Conservation (phyloP, 2,329 filamentous ascomycete species). For the Coniosporium tulheliwenetii region DNA sequence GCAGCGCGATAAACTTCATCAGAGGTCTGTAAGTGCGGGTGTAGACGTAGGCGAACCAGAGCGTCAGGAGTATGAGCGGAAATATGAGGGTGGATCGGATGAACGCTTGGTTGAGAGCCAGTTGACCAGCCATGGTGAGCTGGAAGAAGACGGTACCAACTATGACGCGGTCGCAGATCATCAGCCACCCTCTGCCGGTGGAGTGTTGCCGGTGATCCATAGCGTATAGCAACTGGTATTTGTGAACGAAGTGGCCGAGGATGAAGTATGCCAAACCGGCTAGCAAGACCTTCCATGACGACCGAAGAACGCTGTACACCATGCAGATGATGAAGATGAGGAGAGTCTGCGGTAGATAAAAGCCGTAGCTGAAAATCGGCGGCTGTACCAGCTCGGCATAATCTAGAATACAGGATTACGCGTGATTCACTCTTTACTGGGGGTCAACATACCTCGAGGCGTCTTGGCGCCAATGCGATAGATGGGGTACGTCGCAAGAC, state of each 20-base stretch:
- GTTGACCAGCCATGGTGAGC: constrained; percentile 73
- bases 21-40: constrained; percentile 69
- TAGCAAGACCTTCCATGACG: constrained; percentile 66
- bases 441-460: constrained; percentile 41
- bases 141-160: constrained; percentile 81
- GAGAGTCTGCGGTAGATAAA: constrained; percentile 83
- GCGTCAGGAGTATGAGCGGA: constrained; percentile 62
- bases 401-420: constrained; percentile 31
- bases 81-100: constrained; percentile 56
- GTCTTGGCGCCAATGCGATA: constrained; percentile 66
- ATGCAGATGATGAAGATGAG: constrained; percentile 90
- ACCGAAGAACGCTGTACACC: constrained; percentile 76
- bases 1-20: constrained; percentile 80
- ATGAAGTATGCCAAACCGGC: constrained; percentile 72
- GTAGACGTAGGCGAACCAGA: constrained; percentile 85
- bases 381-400: constrained; percentile 69
- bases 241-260: constrained; percentile 79
- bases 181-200: constrained; percentile 86
- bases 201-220: constrained; percentile 96
- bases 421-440: not conserved
- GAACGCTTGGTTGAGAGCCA: constrained; percentile 61
- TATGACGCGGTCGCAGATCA: constrained; percentile 87
- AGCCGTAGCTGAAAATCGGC: constrained; percentile 85
- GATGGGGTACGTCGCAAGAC: constrained; percentile 70
- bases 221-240: constrained; percentile 92